phyloP scores from a whole-genome alignment of 768 basidiomycete species.

The Leccinum fibrillosum region DNA sequence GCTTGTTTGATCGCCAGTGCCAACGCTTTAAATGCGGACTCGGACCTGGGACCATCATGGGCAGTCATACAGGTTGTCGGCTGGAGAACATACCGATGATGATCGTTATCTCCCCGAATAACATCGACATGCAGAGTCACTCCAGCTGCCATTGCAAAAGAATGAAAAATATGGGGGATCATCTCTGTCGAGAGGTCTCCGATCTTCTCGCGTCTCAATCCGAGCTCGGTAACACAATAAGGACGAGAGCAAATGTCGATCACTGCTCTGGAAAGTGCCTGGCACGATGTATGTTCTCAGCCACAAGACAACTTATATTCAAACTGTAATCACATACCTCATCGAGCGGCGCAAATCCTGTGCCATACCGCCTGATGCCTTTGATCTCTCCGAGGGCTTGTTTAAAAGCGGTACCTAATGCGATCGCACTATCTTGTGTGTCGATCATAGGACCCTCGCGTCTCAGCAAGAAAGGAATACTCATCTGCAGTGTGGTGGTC shows the following conservation, averaged over 20 bases:
- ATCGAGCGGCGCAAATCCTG: slow-evolving; percentile 94
- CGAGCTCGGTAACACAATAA: slow-evolving; percentile 90
- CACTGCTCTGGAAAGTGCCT: slow-evolving; percentile 95
- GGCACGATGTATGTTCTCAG: slow-evolving; percentile 7
- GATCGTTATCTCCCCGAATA: slow-evolving; percentile 93
- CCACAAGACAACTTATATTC: background rate
- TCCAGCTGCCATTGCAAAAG: slow-evolving; percentile 95
- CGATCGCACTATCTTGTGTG: slow-evolving; percentile 85
- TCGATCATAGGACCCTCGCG: slow-evolving; percentile 5
- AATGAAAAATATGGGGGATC: slow-evolving; percentile 97
- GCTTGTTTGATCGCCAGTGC: slow-evolving; percentile 95
- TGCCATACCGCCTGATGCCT: slow-evolving; percentile 93
- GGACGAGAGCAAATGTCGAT: slow-evolving; percentile 98
- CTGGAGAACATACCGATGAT: slow-evolving; percentile 71
- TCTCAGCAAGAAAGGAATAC: slow-evolving; percentile 34
- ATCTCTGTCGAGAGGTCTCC: slow-evolving; percentile 97
- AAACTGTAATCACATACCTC: slow-evolving; percentile 57
- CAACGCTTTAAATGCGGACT: slow-evolving; percentile 97
- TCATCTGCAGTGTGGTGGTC: slow-evolving; percentile 99
- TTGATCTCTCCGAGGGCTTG: slow-evolving; percentile 90
- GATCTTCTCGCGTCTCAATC: slow-evolving; percentile 84
- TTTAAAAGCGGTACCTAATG: slow-evolving; percentile 89
- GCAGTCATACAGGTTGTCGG: background rate
- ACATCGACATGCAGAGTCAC: slow-evolving; percentile 94
- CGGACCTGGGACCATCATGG: slow-evolving; percentile 54